These are phyloP conservation scores for Dianthus caryophyllus DNA, from an alignment of 148 eudicot species.

Conservation along the genomic window DNA sequence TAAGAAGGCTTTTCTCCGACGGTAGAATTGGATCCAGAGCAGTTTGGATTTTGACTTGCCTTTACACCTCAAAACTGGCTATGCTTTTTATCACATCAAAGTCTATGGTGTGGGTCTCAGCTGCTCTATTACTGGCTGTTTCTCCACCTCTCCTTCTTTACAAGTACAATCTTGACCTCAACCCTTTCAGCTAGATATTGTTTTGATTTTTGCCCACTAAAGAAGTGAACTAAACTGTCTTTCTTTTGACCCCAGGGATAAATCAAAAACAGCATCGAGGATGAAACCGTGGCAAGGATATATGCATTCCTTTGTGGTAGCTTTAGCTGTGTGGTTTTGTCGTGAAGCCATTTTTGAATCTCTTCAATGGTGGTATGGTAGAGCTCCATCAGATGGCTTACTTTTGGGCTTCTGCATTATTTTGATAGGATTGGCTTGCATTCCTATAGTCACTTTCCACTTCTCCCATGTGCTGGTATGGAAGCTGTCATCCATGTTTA, in stretches of 20 bases:
- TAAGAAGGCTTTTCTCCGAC: constrained; percentile 71
- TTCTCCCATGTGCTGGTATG: constrained; percentile 91
- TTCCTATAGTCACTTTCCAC: constrained; percentile 90
- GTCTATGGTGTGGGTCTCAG: constrained; percentile 82
- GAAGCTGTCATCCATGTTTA: constrained; percentile 12
- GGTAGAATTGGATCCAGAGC: constrained; percentile 72
- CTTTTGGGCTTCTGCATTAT: constrained; percentile 90
- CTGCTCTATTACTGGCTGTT: constrained; percentile 75
- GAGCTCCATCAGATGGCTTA: constrained; percentile 87
- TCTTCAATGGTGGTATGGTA: constrained; percentile 97
- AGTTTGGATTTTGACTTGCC: constrained; percentile 81
- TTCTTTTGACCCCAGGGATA: constrained; percentile 52
- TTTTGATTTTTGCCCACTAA: constrained; percentile 7
- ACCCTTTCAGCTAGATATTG: constrained; percentile 8
- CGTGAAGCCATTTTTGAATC: constrained; percentile 96
- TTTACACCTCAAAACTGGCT: constrained; percentile 76
- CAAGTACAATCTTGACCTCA: constrained; percentile 46
- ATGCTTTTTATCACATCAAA: constrained; percentile 85
- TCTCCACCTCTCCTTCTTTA: constrained; percentile 96
- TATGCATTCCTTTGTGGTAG: constrained; percentile 71
- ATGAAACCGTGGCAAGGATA: constrained; percentile 98
- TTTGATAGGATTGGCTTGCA: constrained; percentile 73
- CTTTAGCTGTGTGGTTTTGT: constrained; percentile 93
- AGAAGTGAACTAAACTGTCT: constrained; percentile 18
- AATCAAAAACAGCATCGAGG: constrained; percentile 73